phyloP scores from a whole-genome alignment of 176 grass and related monocot species.

The Phoenix dactylifera region DNA sequence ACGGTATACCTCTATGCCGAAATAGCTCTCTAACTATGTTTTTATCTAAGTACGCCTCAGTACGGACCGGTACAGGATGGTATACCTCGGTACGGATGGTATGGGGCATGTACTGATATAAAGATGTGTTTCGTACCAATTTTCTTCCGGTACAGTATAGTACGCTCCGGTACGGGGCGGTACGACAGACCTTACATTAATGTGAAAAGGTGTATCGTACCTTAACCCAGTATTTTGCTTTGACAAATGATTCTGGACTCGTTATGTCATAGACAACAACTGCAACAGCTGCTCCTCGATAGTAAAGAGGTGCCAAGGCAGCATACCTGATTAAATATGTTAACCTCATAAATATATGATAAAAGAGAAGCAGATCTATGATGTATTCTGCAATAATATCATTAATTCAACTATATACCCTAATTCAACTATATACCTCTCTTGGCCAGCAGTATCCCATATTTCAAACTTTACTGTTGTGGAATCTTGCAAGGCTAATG shows the following conservation, averaged over 20 bases:
- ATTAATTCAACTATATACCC: constrained; percentile 29
- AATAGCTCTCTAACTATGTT: too few relatives aligned
- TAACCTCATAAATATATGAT: neutral
- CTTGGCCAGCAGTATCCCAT: constrained; percentile 95
- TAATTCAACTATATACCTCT: constrained; percentile 44
- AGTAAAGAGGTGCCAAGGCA: constrained; percentile 90
- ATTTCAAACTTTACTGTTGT: constrained; percentile 95
- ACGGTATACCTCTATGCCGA: too few relatives aligned
- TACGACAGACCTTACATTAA: too few relatives aligned
- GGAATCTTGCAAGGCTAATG: constrained; percentile 80
- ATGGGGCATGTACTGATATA: too few relatives aligned
- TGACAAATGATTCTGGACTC: constrained; percentile 84
- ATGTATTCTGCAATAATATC: too few relatives aligned
- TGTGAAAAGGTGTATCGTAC: constrained; percentile 10
- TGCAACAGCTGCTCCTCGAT: constrained; percentile 86
- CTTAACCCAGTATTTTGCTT: constrained; percentile 99
- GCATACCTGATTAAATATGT: constrained; percentile 61
- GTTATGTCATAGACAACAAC: constrained; percentile 96
- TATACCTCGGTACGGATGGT: too few relatives aligned
- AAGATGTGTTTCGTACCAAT: too few relatives aligned
- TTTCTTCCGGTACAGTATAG: too few relatives aligned
- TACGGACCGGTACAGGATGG: too few relatives aligned
- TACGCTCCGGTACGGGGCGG: too few relatives aligned
- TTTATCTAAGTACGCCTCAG: too few relatives aligned
- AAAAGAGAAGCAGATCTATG: too few relatives aligned